Conservation (phyloP, 2,329 filamentous ascomycete genomes). For the Conoideocrella luteorostrata region DNA sequence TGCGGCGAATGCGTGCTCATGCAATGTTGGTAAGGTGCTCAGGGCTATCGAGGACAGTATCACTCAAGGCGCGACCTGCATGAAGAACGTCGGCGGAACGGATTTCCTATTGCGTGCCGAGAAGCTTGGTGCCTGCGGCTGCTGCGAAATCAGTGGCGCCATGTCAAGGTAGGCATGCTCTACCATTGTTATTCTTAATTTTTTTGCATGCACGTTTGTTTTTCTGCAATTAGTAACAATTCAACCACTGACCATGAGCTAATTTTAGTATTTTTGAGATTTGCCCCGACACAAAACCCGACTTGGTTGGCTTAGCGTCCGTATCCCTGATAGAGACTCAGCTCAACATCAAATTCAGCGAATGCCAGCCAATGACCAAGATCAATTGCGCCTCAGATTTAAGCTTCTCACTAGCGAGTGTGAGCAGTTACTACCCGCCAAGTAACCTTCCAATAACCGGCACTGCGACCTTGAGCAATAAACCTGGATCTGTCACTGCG, state of each 20-base stretch:
- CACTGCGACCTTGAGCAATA: too few species aligned
- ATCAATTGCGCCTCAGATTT: too few species aligned
- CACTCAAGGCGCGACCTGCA: constrained; percentile 16
- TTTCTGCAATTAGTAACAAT: background rate
- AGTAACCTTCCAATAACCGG: too few species aligned
- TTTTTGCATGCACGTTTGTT: too few species aligned
- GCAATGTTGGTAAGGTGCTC: constrained; percentile 26
- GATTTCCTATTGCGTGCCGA: constrained; percentile 17
- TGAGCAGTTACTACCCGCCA: too few species aligned
- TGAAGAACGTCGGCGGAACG: constrained; percentile 15
- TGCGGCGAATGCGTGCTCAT: constrained; percentile 28
- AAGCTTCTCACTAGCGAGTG: too few species aligned
- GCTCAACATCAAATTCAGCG: constrained; percentile 11
- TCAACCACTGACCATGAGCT: background rate
- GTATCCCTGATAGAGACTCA: constrained; percentile 12
- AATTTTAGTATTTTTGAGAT: constrained; percentile 20
- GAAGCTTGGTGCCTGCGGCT: too few species aligned
- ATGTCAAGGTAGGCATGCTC: constrained; percentile 24
- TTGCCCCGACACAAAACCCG: constrained; percentile 25
- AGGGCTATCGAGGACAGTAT: constrained; percentile 14
- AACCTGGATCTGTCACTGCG: too few species aligned
- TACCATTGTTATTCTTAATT: background rate
- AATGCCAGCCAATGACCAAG: constrained; percentile 10
- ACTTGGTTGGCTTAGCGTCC: constrained; percentile 14
- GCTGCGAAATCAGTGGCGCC: constrained; percentile 27